Evolutionary conservation across 768 basidiomycete genomes (phyloP), one percentile per base, ranked within the genome.

Genomic region (Paxillus involutus): DNA sequence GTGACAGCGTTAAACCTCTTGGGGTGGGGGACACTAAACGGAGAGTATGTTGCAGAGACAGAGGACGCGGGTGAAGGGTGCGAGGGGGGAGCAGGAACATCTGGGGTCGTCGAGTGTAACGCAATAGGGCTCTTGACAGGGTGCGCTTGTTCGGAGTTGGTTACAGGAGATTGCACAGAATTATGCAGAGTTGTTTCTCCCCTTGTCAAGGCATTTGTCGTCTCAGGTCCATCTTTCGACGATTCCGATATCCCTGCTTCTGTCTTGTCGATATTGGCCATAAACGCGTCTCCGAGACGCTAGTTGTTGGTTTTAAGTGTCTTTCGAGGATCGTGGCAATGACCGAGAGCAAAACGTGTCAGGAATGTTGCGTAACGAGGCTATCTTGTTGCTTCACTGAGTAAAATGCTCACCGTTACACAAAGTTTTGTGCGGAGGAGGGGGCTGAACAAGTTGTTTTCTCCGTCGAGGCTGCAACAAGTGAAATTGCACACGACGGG

Each of bases 1-100:
- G 93, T 94, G 58, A 93, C 84, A 29, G 92, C 83, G 67, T 78
- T 91, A 72, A 94, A 95, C 65, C 88, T 86, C 78, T 98, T 98
- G 30, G 82, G 81, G 58, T 84, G 86, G 2, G 81, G 80, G 4
- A 70, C 62, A 16, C 64, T 62, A 21, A 71, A 70, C 14, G 65
- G 60, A 11, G 67, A 56, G 41, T 14, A 35, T 8, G 60, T 33
- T 9, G 50, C 50, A 37, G 68, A 48, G 1, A 49, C 14, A 0
- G 53, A 36, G 29, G 49, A 51, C 2, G 56, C 47, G 17, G 44
- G 47, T 33, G 51, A 52, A 17, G 29, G 55, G 19, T 51, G 58
- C 35, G 57, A n/a, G 19, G 53, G 47, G 7, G 56, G 1, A 48
- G 49, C 17, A 41, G 65, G 49, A 8, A 40, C 37, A 46, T 70